Base-by-base conservation (phyloP, 2,329 filamentous ascomycete genomes). In the Alternaria brassicae region DNA sequence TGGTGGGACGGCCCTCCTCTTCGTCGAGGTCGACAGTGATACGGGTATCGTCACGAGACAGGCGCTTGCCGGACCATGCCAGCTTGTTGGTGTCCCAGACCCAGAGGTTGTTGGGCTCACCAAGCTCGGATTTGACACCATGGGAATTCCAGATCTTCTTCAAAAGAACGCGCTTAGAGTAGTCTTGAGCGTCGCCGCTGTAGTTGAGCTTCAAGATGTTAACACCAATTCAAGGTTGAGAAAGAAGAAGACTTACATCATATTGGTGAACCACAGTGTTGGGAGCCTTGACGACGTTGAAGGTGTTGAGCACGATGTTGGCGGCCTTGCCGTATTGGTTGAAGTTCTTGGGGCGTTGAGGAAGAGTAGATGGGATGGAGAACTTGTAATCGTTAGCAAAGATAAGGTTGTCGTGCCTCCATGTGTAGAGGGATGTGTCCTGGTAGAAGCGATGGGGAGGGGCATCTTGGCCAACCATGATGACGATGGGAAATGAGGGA, bases 11-110 rank as follows among this genome's bases (percentile, higher is more conserved):
- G 13, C 65, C 82, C 44, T 84, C 77, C 63, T 91, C 91, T 1
- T 80, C 82, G 68, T 96, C 92, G 1, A 97, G 84, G 66, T 97
- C 88, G 40, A 98, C 84, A 0, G 73, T 76, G 48, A 92, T 69
- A 25, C 72, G 74, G 1, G 74, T 56, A 53, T 80, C 72, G 7
- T 72, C 61, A 27, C 71, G 66, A 15, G 63, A 53, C 28, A 78
- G 58, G 10, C 65, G 52, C 55, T 66, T 71, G 45, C 64, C 60
- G 44, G 68, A 74, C 94, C 95, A 99, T 15, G 92, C 93, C 45
- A 99, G 84, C 76, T 90, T 92, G 71, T 89, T 89, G 27, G 92
- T 91, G 79, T 98, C 93, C 69, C 88, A 93, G 56, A 97, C 85
- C 85, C 89, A 92, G 40, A 81, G 81, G 2, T 80, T 77, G 2